These are phyloP conservation scores for Moringa oleifera DNA, from an alignment of 345 rosid species.

Conservation along the genomic window DNA sequence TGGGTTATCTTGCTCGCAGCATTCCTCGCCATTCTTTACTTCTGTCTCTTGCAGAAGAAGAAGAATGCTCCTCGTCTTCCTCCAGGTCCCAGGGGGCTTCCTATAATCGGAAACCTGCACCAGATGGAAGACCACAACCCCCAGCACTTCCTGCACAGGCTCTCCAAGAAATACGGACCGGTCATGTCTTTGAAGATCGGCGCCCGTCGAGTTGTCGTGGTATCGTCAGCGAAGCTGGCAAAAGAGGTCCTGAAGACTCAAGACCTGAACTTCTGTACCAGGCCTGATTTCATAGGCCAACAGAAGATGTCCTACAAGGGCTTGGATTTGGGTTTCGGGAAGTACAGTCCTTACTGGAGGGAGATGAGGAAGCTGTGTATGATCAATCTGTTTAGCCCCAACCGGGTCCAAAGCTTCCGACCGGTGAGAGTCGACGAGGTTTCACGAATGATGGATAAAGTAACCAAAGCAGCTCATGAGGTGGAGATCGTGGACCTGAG, in stretches of 20 bases:
- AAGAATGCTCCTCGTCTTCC: conserved; percentile 21
- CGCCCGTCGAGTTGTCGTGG: conserved; percentile 17
- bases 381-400: conserved; percentile 25
- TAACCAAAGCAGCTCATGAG: conserved; percentile 10
- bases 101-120: conserved; percentile 48
- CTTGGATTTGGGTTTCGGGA: conserved; percentile 23
- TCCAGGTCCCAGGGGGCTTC: conserved; percentile 43
- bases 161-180: conserved; percentile 46
- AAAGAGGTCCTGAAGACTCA: conserved; percentile 34
- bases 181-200: conserved; percentile 40
- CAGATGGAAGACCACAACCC: conserved; percentile 26
- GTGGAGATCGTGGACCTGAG: conserved; percentile 19
- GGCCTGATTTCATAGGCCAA: conserved; percentile 26
- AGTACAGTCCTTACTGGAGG: conserved; percentile 25
- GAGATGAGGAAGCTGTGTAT: conserved; percentile 30
- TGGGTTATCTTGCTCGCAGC: background rate
- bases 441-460: conserved; percentile 19
- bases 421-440: conserved; percentile 30
- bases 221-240: conserved; percentile 38
- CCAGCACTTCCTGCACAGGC: conserved; percentile 27
- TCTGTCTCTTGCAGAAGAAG: conserved; percentile 17
- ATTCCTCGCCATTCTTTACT: conserved; percentile 14
- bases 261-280: conserved; percentile 22
- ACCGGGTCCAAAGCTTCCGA: conserved; percentile 26
- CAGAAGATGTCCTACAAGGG: conserved; percentile 24